Conservation (phyloP, 1,284 basidiomycete genomes). For the Irpex sp. region DNA sequence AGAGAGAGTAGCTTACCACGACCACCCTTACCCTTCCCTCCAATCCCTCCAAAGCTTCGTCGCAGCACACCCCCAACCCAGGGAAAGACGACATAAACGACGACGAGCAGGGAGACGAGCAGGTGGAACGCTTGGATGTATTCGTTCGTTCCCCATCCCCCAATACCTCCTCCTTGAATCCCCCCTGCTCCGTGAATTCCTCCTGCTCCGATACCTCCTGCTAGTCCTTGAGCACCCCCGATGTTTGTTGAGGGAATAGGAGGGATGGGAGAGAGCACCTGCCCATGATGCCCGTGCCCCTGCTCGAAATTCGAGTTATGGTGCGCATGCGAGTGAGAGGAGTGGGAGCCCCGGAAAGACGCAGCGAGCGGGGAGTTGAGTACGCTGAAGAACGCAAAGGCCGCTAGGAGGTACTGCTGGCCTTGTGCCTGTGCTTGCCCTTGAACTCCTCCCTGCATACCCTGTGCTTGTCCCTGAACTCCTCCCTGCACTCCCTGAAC, state of each 20-base stretch:
- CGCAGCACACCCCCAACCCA: conserved; percentile 37
- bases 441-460: neutral
- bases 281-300: conserved; percentile 30
- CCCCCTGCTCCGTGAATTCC: too few species aligned
- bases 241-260: conserved; percentile 5
- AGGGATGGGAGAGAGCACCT: conserved; percentile 22
- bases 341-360: conserved; percentile 25
- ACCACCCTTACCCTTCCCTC: too few species aligned
- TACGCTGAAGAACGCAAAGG: conserved; percentile 73
- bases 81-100: conserved; percentile 52
- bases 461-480: too few species aligned
- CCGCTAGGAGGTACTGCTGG: conserved; percentile 70
- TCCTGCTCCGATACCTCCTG: too few species aligned
- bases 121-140: conserved; percentile 58
- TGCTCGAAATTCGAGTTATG: conserved; percentile 20
- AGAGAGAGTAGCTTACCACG: too few species aligned
- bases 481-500: too few species aligned
- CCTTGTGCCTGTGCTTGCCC: conserved; percentile 14
- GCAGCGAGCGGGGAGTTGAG: conserved; percentile 67
- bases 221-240: too few species aligned
- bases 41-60: conserved; percentile 6
- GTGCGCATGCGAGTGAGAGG: too few species aligned
- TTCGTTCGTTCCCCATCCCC: conserved; percentile 43
- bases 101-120: conserved; percentile 55
- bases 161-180: neutral